Base-by-base conservation (phyloP, 2,329 filamentous ascomycete species). In the Hortaea werneckii region DNA sequence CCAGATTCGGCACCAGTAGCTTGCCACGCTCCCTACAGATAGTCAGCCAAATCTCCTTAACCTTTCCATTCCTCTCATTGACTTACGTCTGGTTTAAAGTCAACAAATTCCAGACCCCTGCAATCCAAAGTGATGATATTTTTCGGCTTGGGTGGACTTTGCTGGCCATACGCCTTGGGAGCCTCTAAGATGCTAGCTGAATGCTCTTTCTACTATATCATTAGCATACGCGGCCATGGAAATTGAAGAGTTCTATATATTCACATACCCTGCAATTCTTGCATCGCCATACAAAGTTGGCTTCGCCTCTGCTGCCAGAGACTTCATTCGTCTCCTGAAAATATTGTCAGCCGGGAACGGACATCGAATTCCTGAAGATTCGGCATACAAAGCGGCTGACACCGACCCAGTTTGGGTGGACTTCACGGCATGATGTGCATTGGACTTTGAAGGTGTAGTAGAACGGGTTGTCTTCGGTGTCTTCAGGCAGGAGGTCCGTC, bases 261-360 rank as follows among this genome's bases (percentile, higher is more conserved):
- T 4, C 4, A 35, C n/a, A 4, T 4, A 35, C 88, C 79, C 92
- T 94, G 81, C 92, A 98, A 64, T 92, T 90, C 69, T 94, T 95
- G 77, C 92, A 98, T 66, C 82, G 89, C 90, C 92, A 98, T n/a
- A 98, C 92, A 67, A 98, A 98, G 67, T 96, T 96, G 50, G 92
- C 92, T 67, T 96, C 89, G 54, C 92, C 92, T 60, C 87, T 79
- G 65, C 89, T 95, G 32, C 89, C 89, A 53, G 87, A 92, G 65
- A 95, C 81, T 54, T 95, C 88, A 62, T 94, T 89, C 60, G 74
- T 77, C 63, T 96, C 90, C 87, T 95, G 52, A 6, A 26, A 11
- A 13, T 41, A 29, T 41, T 27, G 29, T 45, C 37, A 45, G 27
- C 30, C 6, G 2, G 6, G 40, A 40, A 7, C 9, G 42, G 6